Base-by-base conservation (phyloP, 371 early-diverging fungal species). In the Blastocladiella emersonii region DNA sequence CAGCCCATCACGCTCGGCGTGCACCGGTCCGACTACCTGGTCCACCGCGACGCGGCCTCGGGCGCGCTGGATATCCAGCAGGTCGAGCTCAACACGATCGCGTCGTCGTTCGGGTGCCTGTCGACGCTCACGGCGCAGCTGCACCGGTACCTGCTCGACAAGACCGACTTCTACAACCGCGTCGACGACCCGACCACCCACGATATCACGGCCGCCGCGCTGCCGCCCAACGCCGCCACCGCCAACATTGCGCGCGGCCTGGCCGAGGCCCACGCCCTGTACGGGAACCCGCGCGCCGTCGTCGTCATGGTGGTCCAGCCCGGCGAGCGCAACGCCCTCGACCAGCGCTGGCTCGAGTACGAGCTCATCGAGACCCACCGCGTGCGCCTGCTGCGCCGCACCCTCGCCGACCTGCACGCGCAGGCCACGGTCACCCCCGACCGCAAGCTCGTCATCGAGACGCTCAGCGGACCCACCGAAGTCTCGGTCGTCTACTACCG, bases 1-100 rank as follows among this genome's bases (percentile, higher is more conserved):
- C 15, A 43, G 30, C 45, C 61, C 27, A 45, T 63, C 41, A 23
- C 83, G 19, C 67, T 97, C 32, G 94, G 92, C 41, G 77, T 95
- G 25, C 89, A 90, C 71, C 83, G 98, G 51, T 93, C 92, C 37
- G 98, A 97, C 74, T 97, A 98, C 66, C 71, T 98, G 62, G 74
- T 94, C n/a, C 90, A 96, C 67, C 34, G 25, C 23, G 56, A 62
- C 5, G 13, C 30, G 53, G 64, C 51, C 32, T 7, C 70, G 74
- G 5, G 68, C 13, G 34, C 43, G 2, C 68, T 64, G 19, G 35
- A 73, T 60, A 81, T 93, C 35, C 86, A 93, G 67, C 96, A 96
- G 71, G 98, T 98, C 2, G 98, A 98, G 68, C 85, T 94, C 65
- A 98, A 98, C 74, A 95, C 98, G 1, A 92, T 98, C 68, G 85